Evolutionary conservation across 2,329 filamentous ascomycete species (phyloP).

Genomic region (Colletotrichum zoysiae): DNA sequence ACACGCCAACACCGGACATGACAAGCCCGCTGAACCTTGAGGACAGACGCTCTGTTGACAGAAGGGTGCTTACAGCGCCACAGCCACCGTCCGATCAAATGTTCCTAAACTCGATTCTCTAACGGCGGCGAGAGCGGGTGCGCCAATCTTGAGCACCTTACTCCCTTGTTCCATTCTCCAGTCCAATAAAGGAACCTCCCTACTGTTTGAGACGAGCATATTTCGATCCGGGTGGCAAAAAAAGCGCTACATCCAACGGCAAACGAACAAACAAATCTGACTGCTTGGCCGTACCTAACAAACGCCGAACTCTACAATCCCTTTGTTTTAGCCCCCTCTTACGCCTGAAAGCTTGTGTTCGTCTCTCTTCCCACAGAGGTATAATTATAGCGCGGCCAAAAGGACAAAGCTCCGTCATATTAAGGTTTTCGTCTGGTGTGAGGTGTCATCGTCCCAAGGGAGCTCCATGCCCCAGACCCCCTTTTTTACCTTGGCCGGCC

Average conservation of each 20-base stretch:
- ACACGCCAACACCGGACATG: neutral
- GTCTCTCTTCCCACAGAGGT: neutral
- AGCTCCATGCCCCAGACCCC: too few species aligned
- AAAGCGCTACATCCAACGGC: neutral
- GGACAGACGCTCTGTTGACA: neutral
- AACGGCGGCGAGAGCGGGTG: conserved; percentile 1
- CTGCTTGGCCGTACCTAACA: neutral
- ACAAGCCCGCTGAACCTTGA: neutral
- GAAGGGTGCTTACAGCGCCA: conserved; percentile 4
- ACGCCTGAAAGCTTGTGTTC: neutral
- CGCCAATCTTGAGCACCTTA: conserved; percentile 6
- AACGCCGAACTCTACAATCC: neutral
- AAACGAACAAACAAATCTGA: neutral
- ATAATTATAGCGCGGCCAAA: neutral
- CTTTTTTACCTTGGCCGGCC: neutral
- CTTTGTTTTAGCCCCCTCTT: neutral
- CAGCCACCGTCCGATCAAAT: conserved; percentile 8
- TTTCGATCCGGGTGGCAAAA: neutral
- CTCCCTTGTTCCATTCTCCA: conserved; percentile 5
- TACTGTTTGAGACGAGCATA: neutral
- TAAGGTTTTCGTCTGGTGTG: neutral
- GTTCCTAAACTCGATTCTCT: neutral
- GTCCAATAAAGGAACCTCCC: conserved; percentile 7
- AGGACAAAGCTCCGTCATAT: neutral
- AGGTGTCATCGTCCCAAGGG: neutral